Base-by-base conservation (phyloP, 495 filamentous ascomycete species). In the Annulohypoxylon moriforme region DNA sequence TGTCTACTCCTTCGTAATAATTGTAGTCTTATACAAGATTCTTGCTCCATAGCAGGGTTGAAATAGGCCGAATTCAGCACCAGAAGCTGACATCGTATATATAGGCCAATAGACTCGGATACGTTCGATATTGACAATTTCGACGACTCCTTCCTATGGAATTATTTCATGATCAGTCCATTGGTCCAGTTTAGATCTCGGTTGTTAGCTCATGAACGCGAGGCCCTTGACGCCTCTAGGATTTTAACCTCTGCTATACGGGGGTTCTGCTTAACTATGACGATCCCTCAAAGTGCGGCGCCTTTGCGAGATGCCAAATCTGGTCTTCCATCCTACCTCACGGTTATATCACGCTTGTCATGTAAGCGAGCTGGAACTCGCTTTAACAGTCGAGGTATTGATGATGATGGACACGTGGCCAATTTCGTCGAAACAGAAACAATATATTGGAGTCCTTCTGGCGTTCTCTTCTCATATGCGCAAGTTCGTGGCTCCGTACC, bases 361-460 rank as follows among this genome's bases (percentile, higher is more conserved):
- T 98, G 96, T 76, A 86, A 89, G 70, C 91, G 94, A 80, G 96
- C 96, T 52, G 96, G 96, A 13, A 99, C 96, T 20, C 86, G 96
- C 64, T 99, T 98, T 83, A 98, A 99, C 80, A 92, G 94, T 31
- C 87, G 96, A 63, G 96, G 96, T 42, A 97, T 98, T 67, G 96
- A 99, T 75, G 96, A 99, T 81, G 94, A 98, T 75, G 96, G 96
- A 13, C 91, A 98, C 77, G 96, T 97, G 16, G 94, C 96, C 36
- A 98, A 98, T 77, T 98, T 87, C 72, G 88, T 89, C 20, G 88
- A 90, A 72, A 89, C 87, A 6, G 88, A 90, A 76, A 89, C 87
- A 1, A 85, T 86, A 64, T 93, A 86, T 73, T 96, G 92, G 91
- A 90, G 89, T 62, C 90, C 89, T 0, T 86, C 90, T 7, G 86